Percentiles rank a stretch among this genome's conserved stretches.
Conservation (phyloP, 2,329 filamentous ascomycete genomes). For the Colletotrichum sp. region DNA sequence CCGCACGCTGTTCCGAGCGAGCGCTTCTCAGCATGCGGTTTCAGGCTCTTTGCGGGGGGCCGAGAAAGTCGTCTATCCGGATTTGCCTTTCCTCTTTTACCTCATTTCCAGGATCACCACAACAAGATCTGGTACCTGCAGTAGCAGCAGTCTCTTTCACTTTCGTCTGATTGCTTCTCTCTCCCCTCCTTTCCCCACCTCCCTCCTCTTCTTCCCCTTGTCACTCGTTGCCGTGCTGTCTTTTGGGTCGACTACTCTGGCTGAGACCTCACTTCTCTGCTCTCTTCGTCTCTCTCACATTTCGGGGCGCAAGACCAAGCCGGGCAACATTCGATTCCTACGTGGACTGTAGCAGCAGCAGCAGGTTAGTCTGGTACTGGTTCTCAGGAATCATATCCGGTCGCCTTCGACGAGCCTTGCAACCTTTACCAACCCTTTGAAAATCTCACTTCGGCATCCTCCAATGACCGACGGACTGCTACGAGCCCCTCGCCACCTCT, state of each 20-base stretch:
- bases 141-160: background rate
- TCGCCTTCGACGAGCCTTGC: slow-evolving; percentile 1
- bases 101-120: background rate
- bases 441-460: slow-evolving; percentile 1
- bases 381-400: background rate
- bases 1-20: slow-evolving; percentile 1
- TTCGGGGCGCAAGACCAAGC: background rate
- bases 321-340: slow-evolving; percentile 2
- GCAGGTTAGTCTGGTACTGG: background rate
- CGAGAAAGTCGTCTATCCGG: background rate
- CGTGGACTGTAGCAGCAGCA: background rate
- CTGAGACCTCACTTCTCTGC: background rate
- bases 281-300: background rate
- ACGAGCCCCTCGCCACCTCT: slow-evolving; percentile 10
- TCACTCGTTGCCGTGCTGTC: background rate
- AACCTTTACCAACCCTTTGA: background rate
- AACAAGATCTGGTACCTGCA: slow-evolving; percentile 1
- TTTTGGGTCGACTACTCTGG: slow-evolving; percentile 13
- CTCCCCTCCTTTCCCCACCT: background rate
- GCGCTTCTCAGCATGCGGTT: slow-evolving; percentile 12
- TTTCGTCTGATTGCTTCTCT: background rate
- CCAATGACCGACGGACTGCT: background rate
- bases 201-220: background rate
- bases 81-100: background rate
- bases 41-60: slow-evolving; percentile 12